Evolutionary conservation across 2,329 filamentous ascomycete genomes (phyloP), one percentile per base, ranked within the genome.

Genomic region (Botrytis fragariae): DNA sequence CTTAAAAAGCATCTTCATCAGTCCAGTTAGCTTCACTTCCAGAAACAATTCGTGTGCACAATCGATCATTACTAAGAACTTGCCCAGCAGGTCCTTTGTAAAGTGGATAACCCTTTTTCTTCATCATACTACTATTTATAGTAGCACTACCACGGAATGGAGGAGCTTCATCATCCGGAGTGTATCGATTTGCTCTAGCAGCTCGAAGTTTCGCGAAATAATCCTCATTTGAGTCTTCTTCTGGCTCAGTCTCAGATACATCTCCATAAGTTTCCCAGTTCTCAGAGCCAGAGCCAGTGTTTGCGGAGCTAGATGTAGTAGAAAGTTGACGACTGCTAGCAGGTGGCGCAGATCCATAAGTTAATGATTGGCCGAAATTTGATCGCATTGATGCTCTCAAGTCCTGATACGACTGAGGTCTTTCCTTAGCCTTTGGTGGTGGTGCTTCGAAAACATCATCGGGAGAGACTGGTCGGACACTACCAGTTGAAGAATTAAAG

Each of bases 201-300:
- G 91, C 90, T 73, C 91, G 88, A 71, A 95, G 84, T 82, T 93
- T 94, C 76, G 93, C 92, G 82, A 97, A 97, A 82, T 97, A 97
- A 81, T 96, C 95, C 74, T 96, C 93, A 6, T 90, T 91, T 0
- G 88, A 88, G 80, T 97, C 94, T 37, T 87, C 86, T 78, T 94
- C 92, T 0, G 91, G 89, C 78, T 94, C 91, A 75, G 92, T 94
- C 79, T 94, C 91, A 75, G 92, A 94, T 77, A 88, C 90, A 81
- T 97, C 93, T 78, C 96, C 95, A 79, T 96, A 98, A 16, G 95
- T 97, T 83, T 98, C 95, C 95, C 95, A 98, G 82, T 98, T 98
- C 83, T 98, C 95, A 5, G 93, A 97, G 1, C 93, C 93, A 8
- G 93, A 94, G 39, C 92, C 87, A 35, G 87, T 87, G 1, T 92